Evolutionary conservation across 257 asterid species (phyloP).

Genomic region (Nicotiana sylvestris): DNA sequence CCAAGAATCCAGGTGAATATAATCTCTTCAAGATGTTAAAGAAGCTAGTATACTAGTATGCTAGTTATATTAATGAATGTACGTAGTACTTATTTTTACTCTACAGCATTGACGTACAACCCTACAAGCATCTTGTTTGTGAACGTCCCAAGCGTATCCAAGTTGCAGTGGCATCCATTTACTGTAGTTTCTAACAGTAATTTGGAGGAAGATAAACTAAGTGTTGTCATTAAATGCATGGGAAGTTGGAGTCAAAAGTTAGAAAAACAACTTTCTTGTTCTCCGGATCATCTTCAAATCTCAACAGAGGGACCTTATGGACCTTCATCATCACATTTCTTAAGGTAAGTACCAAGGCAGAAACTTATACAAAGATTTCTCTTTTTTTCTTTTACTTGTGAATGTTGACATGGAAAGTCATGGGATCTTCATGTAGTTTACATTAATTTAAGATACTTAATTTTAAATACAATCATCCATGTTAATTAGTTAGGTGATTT

Average conservation of each 20-base stretch:
- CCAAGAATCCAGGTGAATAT: constrained; percentile 52
- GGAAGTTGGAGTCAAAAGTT: constrained; percentile 43
- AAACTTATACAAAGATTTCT: neutral
- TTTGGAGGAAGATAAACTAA: constrained; percentile 31
- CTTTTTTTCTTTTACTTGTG: too few relatives aligned
- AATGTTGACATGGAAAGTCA: too few relatives aligned
- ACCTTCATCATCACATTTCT: constrained; percentile 34
- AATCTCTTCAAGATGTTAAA: neutral
- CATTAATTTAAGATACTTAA: too few relatives aligned
- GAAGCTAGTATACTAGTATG: neutral
- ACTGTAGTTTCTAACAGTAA: constrained; percentile 31
- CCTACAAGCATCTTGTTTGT: constrained; percentile 37
- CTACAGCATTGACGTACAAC: constrained; percentile 25
- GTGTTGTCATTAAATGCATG: constrained; percentile 25
- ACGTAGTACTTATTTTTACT: neutral
- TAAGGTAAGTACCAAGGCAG: neutral
- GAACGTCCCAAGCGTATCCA: constrained; percentile 35
- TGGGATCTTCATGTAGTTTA: too few relatives aligned
- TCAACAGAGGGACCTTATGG: constrained; percentile 66
- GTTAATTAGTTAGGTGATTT: neutral
- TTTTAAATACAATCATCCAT: too few relatives aligned
- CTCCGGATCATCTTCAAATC: constrained; percentile 36
- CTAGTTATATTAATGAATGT: neutral
- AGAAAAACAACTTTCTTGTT: constrained; percentile 26
- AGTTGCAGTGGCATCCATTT: constrained; percentile 49